Evolutionary conservation across 169 alveolate species (phyloP).

Genomic region (Ichthyophthirius multifiliis): DNA sequence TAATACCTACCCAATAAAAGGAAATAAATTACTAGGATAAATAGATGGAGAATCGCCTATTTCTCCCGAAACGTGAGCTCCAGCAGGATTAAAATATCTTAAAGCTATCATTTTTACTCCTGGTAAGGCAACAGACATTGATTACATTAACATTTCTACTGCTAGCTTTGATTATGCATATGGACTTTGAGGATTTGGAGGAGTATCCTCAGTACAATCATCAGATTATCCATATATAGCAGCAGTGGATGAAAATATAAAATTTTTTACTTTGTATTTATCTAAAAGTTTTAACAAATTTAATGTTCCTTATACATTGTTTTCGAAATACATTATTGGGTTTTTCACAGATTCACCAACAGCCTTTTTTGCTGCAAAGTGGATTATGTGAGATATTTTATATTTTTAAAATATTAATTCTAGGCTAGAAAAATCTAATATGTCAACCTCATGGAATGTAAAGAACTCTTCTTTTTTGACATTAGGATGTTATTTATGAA

Average conservation of each 20-base stretch:
- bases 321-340: conserved; percentile 89
- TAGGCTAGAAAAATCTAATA: conserved; percentile 54
- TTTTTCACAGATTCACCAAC: conserved; percentile 90
- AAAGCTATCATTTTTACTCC: conserved; percentile 52
- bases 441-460: conserved; percentile 77
- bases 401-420: conserved; percentile 58
- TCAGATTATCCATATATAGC: conserved; percentile 89
- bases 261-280: conserved; percentile 61
- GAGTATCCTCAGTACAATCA: conserved; percentile 58
- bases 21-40: conserved; percentile 88
- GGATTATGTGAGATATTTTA: conserved; percentile 71
- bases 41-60: conserved; percentile 92
- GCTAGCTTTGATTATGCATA: conserved; percentile 88
- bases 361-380: conserved; percentile 92
- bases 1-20: conserved; percentile 87
- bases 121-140: conserved; percentile 32
- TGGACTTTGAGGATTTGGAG: conserved; percentile 86
- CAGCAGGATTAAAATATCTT: conserved; percentile 94
- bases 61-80: conserved; percentile 90
- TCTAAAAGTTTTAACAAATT: conserved; percentile 81
- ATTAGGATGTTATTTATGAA: conserved; percentile 55
- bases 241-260: conserved; percentile 91
- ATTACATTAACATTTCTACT: conserved; percentile 31
- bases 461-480: neutral
- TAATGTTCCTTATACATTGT: conserved; percentile 89